These are phyloP conservation scores for Platismatia glauca DNA, from an alignment of 495 filamentous ascomycete genomes.

Conservation along the genomic window DNA sequence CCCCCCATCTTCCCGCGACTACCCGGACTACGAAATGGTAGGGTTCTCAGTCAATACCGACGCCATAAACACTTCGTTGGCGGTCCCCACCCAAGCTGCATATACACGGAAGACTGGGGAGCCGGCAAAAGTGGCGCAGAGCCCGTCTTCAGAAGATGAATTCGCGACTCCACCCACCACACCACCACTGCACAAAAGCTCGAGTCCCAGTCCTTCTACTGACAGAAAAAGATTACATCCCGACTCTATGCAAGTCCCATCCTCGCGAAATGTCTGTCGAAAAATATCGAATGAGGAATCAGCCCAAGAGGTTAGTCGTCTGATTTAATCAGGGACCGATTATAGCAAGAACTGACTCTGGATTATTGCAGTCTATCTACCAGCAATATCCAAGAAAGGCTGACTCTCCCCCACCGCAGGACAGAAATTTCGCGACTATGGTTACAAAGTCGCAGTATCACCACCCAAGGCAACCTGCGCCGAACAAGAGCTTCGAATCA, in stretches of 20 bases:
- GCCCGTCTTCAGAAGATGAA: slow-evolving; percentile 3
- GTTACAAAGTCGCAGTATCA: not conserved
- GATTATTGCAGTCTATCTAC: not conserved
- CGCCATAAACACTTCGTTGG: not conserved
- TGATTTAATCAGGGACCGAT: not conserved
- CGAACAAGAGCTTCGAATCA: not conserved
- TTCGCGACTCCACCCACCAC: slow-evolving; percentile 17
- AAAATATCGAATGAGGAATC: not conserved
- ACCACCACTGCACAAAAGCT: not conserved
- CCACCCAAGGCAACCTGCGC: not conserved
- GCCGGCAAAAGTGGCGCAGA: not conserved
- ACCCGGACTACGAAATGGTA: slow-evolving; percentile 1
- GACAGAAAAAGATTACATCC: slow-evolving; percentile 8
- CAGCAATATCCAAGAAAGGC: not conserved
- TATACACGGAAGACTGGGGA: not conserved
- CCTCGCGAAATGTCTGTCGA: slow-evolving; percentile 12
- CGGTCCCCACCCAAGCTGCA: not conserved
- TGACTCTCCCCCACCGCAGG: not conserved
- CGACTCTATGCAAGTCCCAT: slow-evolving; percentile 3
- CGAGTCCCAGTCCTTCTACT: not conserved
- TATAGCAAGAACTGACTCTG: not conserved
- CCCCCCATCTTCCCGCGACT: slow-evolving; percentile 17
- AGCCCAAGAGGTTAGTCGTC: not conserved
- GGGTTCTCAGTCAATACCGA: not conserved
- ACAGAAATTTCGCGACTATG: not conserved